Percentiles rank a stretch among this genome's conserved stretches.
Conservation (phyloP, 2,329 filamentous ascomycete genomes). For the Colletotrichum zoysiae region DNA sequence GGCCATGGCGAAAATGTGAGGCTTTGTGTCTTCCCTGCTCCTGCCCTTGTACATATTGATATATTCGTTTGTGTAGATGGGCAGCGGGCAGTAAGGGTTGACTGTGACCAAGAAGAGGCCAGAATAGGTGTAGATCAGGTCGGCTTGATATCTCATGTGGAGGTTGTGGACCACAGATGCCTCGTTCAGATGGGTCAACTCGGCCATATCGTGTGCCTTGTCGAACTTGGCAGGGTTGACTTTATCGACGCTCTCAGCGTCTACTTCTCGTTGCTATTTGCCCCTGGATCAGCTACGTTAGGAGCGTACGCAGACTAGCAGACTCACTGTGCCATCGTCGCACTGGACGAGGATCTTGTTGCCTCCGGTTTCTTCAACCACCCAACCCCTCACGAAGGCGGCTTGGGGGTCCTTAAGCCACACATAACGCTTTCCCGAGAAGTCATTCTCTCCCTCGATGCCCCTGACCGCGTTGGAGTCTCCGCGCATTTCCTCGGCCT, state of each 20-base stretch:
- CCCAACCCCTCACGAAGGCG: slow-evolving; percentile 93
- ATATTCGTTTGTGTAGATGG: slow-evolving; percentile 97
- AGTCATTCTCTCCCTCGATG: slow-evolving; percentile 98
- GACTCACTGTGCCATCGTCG: slow-evolving; percentile 86
- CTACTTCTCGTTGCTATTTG: slow-evolving; percentile 83
- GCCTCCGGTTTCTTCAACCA: slow-evolving; percentile 82
- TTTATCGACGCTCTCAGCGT: slow-evolving; percentile 91
- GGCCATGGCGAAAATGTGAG: slow-evolving; percentile 97
- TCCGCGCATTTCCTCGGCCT: slow-evolving; percentile 79
- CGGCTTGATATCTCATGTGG: slow-evolving; percentile 92
- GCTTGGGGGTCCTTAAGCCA: slow-evolving; percentile 91
- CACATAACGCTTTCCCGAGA: slow-evolving; percentile 97
- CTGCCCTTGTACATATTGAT: slow-evolving; percentile 98
- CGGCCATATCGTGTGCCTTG: slow-evolving; percentile 99
- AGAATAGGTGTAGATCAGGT: slow-evolving; percentile 98
- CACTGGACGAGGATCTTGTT: slow-evolving; percentile 87
- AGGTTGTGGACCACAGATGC: slow-evolving; percentile 98
- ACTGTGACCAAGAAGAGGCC: slow-evolving; percentile 96
- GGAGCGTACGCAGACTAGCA: not conserved
- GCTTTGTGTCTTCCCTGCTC: slow-evolving; percentile 91
- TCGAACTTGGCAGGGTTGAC: slow-evolving; percentile 99
- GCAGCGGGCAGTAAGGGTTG: slow-evolving; percentile 94
- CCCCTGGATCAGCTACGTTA: slow-evolving; percentile 41
- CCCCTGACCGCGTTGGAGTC: slow-evolving; percentile 71
- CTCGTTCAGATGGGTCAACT: slow-evolving; percentile 97